phyloP scores from a whole-genome alignment of 768 basidiomycete genomes.

The Trametes maxima region DNA sequence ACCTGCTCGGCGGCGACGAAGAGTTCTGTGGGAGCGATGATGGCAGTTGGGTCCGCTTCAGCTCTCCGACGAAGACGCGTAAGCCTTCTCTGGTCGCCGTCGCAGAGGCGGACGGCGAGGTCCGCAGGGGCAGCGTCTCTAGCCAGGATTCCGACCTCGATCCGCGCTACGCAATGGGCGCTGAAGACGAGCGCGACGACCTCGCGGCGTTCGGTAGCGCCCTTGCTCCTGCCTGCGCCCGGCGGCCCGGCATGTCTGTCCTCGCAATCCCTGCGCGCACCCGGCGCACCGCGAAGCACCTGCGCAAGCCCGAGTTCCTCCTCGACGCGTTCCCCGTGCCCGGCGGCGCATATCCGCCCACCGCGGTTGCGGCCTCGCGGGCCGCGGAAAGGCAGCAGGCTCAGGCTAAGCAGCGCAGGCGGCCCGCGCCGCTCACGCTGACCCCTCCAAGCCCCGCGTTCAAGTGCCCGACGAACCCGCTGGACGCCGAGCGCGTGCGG shows the following conservation, averaged over 20 bases:
- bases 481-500: constrained; percentile 39
- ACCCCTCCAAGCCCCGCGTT: constrained; percentile 34
- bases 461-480: constrained; percentile 39
- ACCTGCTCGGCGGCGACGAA: constrained; percentile 50
- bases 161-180: constrained; percentile 49
- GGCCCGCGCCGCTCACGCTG: constrained; percentile 48
- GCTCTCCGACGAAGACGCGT: constrained; percentile 40
- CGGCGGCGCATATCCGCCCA: constrained; percentile 10
- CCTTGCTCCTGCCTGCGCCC: constrained; percentile 28
- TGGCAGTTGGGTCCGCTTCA: constrained; percentile 44
- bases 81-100: constrained; percentile 16
- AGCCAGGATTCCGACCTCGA: constrained; percentile 59
- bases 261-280: constrained; percentile 40
- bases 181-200: constrained; percentile 39
- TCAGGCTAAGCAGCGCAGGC: constrained; percentile 38
- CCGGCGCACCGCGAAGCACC: constrained; percentile 39
- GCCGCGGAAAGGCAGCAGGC: constrained; percentile 13
- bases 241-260: constrained; percentile 39
- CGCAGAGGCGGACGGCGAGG: constrained; percentile 25
- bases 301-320: constrained; percentile 40
- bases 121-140: constrained; percentile 49
- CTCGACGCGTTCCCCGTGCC: constrained; percentile 37
- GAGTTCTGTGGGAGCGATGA: constrained; percentile 28
- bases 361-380: constrained; percentile 17
- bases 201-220: constrained; percentile 37